Percentiles rank a stretch among this genome's conserved stretches.
phyloP scores from a whole-genome alignment of 768 basidiomycete species.

The Cubamyces sp. region DNA sequence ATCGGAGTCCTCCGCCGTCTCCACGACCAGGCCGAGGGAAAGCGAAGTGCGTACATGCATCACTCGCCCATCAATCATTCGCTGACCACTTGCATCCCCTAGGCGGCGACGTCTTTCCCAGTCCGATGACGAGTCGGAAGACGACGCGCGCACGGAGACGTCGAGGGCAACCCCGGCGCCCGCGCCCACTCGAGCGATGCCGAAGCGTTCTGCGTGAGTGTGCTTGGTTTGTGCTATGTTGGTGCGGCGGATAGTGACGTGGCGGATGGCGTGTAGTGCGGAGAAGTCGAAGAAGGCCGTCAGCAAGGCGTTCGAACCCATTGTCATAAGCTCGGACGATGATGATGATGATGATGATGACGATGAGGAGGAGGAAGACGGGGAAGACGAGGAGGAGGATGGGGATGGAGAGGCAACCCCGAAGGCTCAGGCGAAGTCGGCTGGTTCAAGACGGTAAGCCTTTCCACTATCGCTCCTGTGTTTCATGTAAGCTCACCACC shows the following conservation, averaged over 20 bases:
- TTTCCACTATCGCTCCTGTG: background rate
- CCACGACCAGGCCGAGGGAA: slow-evolving; percentile 27
- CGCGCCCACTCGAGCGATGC: slow-evolving; percentile 55
- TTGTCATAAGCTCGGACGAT: slow-evolving; percentile 32
- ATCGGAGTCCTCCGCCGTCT: slow-evolving; percentile 23
- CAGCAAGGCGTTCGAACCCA: slow-evolving; percentile 24
- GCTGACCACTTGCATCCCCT: background rate
- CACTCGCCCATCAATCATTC: background rate
- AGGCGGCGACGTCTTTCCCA: slow-evolving; percentile 63
- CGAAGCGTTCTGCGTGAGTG: slow-evolving; percentile 63
- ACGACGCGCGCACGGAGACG: slow-evolving; percentile 34
- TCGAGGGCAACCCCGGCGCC: slow-evolving; percentile 40
- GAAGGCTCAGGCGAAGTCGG: slow-evolving; percentile 26
- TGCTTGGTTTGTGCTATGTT: background rate
- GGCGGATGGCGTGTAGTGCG: slow-evolving; percentile 33
- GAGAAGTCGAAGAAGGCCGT: slow-evolving; percentile 36
- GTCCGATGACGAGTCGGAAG: slow-evolving; percentile 51
- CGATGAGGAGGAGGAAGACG: slow-evolving; percentile 32
- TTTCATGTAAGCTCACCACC: background rate
- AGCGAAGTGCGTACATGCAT: slow-evolving; percentile 39
- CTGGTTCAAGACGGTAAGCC: slow-evolving; percentile 1
- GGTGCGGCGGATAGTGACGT: background rate
- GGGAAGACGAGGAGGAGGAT: slow-evolving; percentile 38
- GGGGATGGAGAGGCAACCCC: slow-evolving; percentile 41
- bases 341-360: slow-evolving; percentile 43